A percentile compares a stretch with the other conserved stretches of the same genome.
phyloP scores from a whole-genome alignment of 352 stramenopile genomes.

The Phytophthora chlamydospora region DNA sequence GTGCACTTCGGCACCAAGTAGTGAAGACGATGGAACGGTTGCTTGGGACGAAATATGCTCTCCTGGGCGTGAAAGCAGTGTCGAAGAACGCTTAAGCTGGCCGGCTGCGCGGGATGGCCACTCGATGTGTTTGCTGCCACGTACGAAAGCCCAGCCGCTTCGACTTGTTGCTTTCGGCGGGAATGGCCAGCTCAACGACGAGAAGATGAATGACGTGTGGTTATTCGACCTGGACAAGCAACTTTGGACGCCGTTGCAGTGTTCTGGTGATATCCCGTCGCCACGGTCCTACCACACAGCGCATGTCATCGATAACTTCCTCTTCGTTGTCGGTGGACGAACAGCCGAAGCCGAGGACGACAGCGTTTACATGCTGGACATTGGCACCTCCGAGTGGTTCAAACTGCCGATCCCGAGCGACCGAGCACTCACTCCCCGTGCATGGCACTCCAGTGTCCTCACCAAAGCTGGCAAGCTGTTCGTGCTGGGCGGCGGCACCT shows the following conservation, averaged over 20 bases:
- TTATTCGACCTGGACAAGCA: conserved; percentile 45
- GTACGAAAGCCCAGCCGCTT: not conserved
- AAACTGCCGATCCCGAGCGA: conserved; percentile 44
- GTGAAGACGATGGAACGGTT: conserved; percentile 4
- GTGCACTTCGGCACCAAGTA: conserved; percentile 2
- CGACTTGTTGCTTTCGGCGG: conserved; percentile 67
- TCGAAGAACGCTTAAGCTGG: conserved; percentile 2
- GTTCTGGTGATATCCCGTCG: conserved; percentile 45
- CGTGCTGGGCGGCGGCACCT: conserved; percentile 65
- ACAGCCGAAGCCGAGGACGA: conserved; percentile 50
- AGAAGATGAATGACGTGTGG: conserved; percentile 80
- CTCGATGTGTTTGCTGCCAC: conserved; percentile 48
- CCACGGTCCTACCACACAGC: conserved; percentile 76
- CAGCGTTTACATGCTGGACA: conserved; percentile 64
- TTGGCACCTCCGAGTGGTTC: conserved; percentile 50
- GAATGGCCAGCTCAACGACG: conserved; percentile 70
- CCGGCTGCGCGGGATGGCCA: conserved; percentile 66
- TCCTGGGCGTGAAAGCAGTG: not conserved
- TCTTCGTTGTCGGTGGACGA: conserved; percentile 72
- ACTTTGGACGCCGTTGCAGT: conserved; percentile 49
- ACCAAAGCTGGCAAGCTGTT: conserved; percentile 43
- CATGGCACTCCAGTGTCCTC: conserved; percentile 74
- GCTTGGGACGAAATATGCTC: conserved; percentile 36
- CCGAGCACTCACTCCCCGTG: conserved; percentile 42
- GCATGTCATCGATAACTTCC: conserved; percentile 49